Evolutionary conservation across 176 grass and related monocot genomes (phyloP).

Genomic region (Cenchrus purpureus): DNA sequence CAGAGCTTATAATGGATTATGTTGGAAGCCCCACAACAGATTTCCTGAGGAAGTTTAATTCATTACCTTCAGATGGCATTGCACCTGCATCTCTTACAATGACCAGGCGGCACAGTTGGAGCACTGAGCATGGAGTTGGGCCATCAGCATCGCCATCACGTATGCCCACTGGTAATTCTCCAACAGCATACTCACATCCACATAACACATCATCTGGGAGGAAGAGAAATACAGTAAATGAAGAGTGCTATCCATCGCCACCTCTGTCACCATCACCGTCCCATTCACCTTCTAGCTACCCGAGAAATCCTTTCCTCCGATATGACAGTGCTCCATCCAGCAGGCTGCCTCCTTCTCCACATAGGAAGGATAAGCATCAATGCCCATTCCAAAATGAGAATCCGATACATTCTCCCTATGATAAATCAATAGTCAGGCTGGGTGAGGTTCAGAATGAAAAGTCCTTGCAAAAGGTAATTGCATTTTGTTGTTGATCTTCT

Average conservation of each 20-base stretch:
- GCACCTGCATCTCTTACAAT: constrained; percentile 42
- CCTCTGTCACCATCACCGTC: constrained; percentile 52
- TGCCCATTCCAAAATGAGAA: constrained; percentile 44
- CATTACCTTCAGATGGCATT: constrained; percentile 58
- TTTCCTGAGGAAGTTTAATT: constrained; percentile 62
- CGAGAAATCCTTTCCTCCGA: constrained; percentile 50
- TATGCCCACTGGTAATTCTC: constrained; percentile 36
- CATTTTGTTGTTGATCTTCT: constrained; percentile 31
- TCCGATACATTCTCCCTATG: constrained; percentile 28
- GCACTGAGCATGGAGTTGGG: constrained; percentile 53
- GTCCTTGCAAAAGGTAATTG: constrained; percentile 51
- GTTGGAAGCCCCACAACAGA: constrained; percentile 80
- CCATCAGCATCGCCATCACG: constrained; percentile 22
- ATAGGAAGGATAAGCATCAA: constrained; percentile 42
- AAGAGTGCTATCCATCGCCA: constrained; percentile 45
- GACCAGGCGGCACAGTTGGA: constrained; percentile 83
- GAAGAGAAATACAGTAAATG: constrained; percentile 48
- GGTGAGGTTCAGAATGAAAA: constrained; percentile 39
- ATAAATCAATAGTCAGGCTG: constrained; percentile 40
- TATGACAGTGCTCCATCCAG: constrained; percentile 60
- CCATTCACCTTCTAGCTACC: constrained; percentile 39
- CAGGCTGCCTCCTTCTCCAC: constrained; percentile 48
- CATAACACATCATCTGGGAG: constrained; percentile 40
- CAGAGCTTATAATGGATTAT: constrained; percentile 81
- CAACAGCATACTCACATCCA: constrained; percentile 30